Conservation (phyloP, 306 rosid genomes). For the Quercus suber region DNA sequence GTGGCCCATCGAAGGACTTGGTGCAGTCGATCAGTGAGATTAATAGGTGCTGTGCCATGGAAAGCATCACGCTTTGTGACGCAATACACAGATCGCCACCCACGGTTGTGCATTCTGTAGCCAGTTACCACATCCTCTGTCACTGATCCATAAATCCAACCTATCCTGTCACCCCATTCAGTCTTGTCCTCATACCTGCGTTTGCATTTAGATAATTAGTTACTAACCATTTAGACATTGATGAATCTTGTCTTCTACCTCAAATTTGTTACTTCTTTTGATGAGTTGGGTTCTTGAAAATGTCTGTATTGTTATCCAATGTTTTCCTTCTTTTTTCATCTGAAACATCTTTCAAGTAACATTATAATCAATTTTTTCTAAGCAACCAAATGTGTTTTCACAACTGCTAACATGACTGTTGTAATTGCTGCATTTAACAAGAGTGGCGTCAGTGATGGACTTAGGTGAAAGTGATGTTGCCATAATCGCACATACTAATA, state of each 20-base stretch:
- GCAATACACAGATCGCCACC: slow-evolving; percentile 86
- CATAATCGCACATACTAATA: too few relatives aligned
- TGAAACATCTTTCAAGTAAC: too few relatives aligned
- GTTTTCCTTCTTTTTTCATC: too few relatives aligned
- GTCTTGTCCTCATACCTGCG: slow-evolving; percentile 80
- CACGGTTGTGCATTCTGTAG: slow-evolving; percentile 90
- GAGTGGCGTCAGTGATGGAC: too few relatives aligned
- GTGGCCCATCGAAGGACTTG: slow-evolving; percentile 91
- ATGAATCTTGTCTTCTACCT: background rate
- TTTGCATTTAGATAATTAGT: background rate
- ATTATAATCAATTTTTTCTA: too few relatives aligned
- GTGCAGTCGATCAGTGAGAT: slow-evolving; percentile 78
- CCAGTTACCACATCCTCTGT: slow-evolving; percentile 90
- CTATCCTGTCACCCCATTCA: slow-evolving; percentile 83
- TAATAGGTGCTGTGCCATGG: slow-evolving; percentile 82
- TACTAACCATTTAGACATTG: background rate
- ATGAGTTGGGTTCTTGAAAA: background rate
- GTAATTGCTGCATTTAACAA: too few relatives aligned
- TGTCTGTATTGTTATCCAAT: too few relatives aligned
- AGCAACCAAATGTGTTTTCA: too few relatives aligned
- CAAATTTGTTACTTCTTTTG: background rate
- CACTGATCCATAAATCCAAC: slow-evolving; percentile 91
- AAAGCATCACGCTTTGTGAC: slow-evolving; percentile 80
- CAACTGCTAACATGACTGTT: too few relatives aligned
- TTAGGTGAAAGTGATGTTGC: too few relatives aligned